phyloP scores from a whole-genome alignment of 495 filamentous ascomycete genomes.

The Bryoglossum gracile region DNA sequence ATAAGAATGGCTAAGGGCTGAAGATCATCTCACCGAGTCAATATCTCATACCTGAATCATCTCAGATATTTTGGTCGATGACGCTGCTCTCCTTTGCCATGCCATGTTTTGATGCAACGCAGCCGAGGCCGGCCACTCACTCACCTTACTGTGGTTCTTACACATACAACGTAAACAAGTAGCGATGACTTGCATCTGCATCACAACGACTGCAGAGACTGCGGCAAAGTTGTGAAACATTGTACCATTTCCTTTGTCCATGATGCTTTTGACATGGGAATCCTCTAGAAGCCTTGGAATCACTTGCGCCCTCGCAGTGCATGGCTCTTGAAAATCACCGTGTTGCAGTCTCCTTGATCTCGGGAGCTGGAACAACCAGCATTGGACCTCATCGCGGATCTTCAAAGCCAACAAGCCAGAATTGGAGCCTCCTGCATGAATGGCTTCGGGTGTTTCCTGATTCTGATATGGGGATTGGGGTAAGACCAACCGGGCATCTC shows the following conservation, averaged over 20 bases:
- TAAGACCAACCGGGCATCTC: constrained; percentile 24
- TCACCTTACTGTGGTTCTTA: no score
- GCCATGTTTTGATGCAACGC: background rate
- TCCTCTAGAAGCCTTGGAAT: background rate
- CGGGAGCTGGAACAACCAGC: constrained; percentile 2
- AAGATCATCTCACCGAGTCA: no score
- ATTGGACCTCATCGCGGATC: constrained; percentile 13
- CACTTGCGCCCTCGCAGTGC: constrained; percentile 6
- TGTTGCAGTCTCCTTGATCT: constrained; percentile 13
- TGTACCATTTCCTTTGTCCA: constrained; percentile 11
- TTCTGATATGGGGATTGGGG: constrained; percentile 20
- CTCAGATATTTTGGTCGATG: no score
- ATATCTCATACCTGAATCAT: no score
- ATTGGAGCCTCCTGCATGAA: constrained; percentile 27
- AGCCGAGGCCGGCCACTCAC: constrained; percentile 3
- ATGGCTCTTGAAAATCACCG: constrained; percentile 5
- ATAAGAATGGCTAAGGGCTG: constrained; percentile 12
- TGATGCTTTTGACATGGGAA: no score
- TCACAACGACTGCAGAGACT: constrained; percentile 1
- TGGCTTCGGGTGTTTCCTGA: constrained; percentile 20
- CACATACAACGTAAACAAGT: no score
- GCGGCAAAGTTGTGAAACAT: constrained; percentile 18
- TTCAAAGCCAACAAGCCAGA: constrained; percentile 16
- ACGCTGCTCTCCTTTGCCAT: no score
- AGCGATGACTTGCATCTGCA: constrained; percentile 19